Evolutionary conservation across 192 early-diverging fungal genomes (phyloP).

Genomic region (Chytriomyces sp.): DNA sequence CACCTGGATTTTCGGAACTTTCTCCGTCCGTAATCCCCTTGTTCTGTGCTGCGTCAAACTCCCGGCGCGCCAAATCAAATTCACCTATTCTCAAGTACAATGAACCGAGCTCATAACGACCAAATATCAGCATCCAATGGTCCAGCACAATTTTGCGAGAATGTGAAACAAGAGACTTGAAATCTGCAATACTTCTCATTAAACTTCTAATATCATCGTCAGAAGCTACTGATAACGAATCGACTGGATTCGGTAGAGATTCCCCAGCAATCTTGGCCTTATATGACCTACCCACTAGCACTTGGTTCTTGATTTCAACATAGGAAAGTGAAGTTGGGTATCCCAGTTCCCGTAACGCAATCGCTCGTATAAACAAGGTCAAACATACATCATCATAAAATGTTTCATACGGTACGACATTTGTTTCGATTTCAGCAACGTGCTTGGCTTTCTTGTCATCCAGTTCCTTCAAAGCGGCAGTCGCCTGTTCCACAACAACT

Average conservation of each 20-base stretch:
- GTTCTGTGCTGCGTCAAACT: constrained; percentile 49
- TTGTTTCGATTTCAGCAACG: constrained; percentile 21
- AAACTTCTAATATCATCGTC: constrained; percentile 13
- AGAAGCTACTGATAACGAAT: not conserved
- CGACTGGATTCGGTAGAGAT: constrained; percentile 22
- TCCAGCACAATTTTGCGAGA: constrained; percentile 44
- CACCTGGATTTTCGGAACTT: constrained; percentile 28
- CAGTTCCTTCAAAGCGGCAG: constrained; percentile 49
- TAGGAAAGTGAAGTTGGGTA: constrained; percentile 26
- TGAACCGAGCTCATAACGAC: constrained; percentile 49
- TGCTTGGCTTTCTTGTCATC: constrained; percentile 25
- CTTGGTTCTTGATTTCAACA: constrained; percentile 22
- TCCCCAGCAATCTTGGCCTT: not conserved
- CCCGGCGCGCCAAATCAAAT: constrained; percentile 38
- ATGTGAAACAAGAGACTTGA: constrained; percentile 36
- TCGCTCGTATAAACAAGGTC: constrained; percentile 67
- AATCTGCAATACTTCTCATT: constrained; percentile 28
- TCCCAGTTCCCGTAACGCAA: constrained; percentile 63
- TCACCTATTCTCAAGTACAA: constrained; percentile 40
- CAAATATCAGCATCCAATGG: constrained; percentile 55
- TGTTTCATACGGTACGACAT: constrained; percentile 52
- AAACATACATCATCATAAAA: constrained; percentile 82
- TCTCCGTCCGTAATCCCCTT: constrained; percentile 43
- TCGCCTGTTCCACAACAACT: constrained; percentile 46
- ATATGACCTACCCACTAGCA: not conserved